Percentiles rank a stretch among this genome's conserved stretches.
phyloP scores from a whole-genome alignment of 345 rosid genomes.

The Aquilaria sinensis region DNA sequence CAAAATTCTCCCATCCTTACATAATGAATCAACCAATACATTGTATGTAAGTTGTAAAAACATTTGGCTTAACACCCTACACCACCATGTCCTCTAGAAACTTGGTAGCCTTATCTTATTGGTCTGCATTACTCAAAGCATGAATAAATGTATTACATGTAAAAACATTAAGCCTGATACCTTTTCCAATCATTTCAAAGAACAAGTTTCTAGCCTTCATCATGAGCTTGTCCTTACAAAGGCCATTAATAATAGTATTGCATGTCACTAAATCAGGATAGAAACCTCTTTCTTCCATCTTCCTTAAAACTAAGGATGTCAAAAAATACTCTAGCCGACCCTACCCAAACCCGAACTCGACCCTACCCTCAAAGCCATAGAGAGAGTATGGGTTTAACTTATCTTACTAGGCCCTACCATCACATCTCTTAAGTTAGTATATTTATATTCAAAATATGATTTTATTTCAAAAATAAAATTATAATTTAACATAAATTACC shows the following conservation, averaged over 20 bases:
- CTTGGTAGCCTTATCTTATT: constrained; percentile 3
- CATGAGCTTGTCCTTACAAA: constrained; percentile 13
- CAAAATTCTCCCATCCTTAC: constrained; percentile 14
- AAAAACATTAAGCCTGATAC: constrained; percentile 17
- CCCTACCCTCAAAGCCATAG: no score
- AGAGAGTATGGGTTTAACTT: no score
- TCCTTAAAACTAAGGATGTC: constrained; percentile 7
- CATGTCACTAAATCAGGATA: not conserved
- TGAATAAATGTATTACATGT: constrained; percentile 19
- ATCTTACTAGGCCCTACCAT: no score
- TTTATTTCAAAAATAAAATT: no score
- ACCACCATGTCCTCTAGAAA: constrained; percentile 13
- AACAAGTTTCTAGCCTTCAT: constrained; percentile 18
- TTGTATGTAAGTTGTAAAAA: not conserved
- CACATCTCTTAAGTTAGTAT: no score
- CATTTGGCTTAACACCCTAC: constrained; percentile 15
- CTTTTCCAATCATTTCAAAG: constrained; percentile 17
- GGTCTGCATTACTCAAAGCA: constrained; percentile 13
- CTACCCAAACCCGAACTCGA: no score
- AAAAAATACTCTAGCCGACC: no score
- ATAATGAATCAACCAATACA: not conserved
- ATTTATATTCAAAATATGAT: no score
- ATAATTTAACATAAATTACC: no score
- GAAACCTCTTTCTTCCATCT: constrained; percentile 8
- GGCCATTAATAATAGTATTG: constrained; percentile 7